These are phyloP conservation scores for Malus sylvestris DNA, from an alignment of 306 rosid species.

Conservation along the genomic window DNA sequence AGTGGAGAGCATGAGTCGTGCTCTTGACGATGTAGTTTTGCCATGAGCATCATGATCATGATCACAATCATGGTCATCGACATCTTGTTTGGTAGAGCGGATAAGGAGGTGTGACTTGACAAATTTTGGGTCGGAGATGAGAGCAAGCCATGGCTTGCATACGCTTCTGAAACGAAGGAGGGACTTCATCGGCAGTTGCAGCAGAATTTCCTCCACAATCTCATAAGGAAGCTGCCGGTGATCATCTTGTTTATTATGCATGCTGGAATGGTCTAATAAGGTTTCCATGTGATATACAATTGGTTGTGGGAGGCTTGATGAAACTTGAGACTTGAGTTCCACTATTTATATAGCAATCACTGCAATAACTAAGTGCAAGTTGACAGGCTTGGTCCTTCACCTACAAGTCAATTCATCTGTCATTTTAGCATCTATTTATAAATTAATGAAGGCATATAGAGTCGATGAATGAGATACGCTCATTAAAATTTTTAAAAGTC, in stretches of 20 bases:
- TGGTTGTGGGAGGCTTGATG: too few relatives aligned
- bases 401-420: too few relatives aligned
- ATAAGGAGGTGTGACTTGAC: constrained; percentile 7
- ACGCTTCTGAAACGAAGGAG: constrained; percentile 12
- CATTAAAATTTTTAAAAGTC: too few relatives aligned
- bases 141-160: constrained; percentile 12
- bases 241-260: not conserved
- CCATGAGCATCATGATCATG: not conserved
- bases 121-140: constrained; percentile 10
- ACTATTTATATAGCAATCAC: too few relatives aligned
- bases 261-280: not conserved
- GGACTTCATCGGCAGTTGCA: constrained; percentile 13
- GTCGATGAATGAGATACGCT: too few relatives aligned
- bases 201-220: constrained; percentile 5
- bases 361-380: too few relatives aligned
- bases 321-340: too few relatives aligned
- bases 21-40: not conserved
- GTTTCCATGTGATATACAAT: not conserved
- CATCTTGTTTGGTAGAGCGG: not conserved
- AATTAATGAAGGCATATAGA: too few relatives aligned
- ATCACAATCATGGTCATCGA: not conserved
- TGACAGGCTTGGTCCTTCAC: too few relatives aligned
- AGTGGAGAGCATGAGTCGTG: constrained; percentile 2
- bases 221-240: not conserved
- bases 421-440: too few relatives aligned